phyloP scores from a whole-genome alignment of 352 stramenopile species.

The Pythium rhizo-oryzae region DNA sequence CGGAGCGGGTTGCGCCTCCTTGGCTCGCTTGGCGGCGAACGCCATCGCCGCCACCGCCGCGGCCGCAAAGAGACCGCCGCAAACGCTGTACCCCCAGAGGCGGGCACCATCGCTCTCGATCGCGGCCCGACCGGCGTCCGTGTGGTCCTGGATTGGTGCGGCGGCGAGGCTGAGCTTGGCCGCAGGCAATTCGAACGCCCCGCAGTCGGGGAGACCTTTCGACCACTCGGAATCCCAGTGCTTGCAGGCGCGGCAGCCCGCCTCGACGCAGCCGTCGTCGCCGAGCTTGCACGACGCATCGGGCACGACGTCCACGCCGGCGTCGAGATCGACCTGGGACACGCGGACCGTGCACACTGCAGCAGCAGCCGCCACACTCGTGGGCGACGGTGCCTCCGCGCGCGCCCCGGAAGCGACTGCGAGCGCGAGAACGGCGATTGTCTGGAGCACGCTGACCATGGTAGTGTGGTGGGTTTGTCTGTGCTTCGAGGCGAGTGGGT shows the following conservation, averaged over 20 bases:
- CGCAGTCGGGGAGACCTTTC: not conserved
- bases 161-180: no score
- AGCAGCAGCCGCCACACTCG: no score
- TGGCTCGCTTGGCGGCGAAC: constrained; percentile 3
- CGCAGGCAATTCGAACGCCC: not conserved
- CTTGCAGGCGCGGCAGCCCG: not conserved
- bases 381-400: no score
- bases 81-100: not conserved
- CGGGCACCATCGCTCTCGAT: not conserved
- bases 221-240: not conserved
- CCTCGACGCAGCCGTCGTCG: not conserved
- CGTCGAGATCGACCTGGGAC: not conserved
- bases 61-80: not conserved
- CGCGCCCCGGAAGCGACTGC: not conserved
- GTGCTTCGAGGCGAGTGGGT: no score
- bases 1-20: not conserved
- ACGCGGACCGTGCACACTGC: not conserved
- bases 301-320: constrained; percentile 4
- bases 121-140: not conserved
- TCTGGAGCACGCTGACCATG: not conserved
- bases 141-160: not conserved
- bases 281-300: not conserved
- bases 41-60: constrained; percentile 4
- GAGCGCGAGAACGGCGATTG: not conserved
- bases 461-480: not conserved